Base-by-base conservation (phyloP, 2,329 filamentous ascomycete species). In the Pseudogymnoascus sp. region DNA sequence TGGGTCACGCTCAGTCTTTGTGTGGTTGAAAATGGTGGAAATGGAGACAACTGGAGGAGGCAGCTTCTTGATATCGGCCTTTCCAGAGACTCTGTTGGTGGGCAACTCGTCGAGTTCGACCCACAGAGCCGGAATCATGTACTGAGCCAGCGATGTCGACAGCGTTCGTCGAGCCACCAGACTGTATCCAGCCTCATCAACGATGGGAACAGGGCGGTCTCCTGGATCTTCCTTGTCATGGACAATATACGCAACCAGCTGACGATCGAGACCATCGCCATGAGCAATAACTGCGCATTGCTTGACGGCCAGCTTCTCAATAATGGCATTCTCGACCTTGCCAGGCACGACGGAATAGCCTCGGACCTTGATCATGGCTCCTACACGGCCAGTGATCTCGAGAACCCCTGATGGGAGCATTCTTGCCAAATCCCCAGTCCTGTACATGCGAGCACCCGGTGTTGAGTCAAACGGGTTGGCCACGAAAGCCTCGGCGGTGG, bases 281-380 rank as follows among this genome's bases (percentile, higher is more conserved):
- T 88, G 81, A n/a, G 87, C 83, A 20, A 88, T 75, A 0, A 93
- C 87, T 1, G 86, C 87, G 65, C 88, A 91, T 57, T 86, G 82
- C 1, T 81, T 83, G 59, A 92, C 87, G 11, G 87, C 87, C 33
- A 92, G 75, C 65, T 89, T 79, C 66, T 84, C 82, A 61, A 86
- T 78, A 62, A 92, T 88, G 5, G 85, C 84, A 66, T 85, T 87
- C 70, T 92, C 87, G 1, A 72, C 65, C 43, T 96, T 92, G 0
- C 88, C 89, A 66, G 95, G 89, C 67, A 96, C 92, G 2, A 97
- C 80, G 6, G 92, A 81, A 71, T 96, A 92, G 0, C 92, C 92
- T 30, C 92, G 85, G 5, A 96, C 79, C 72, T 97, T 97, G 65
- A 96, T 86, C 73, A 96, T 92, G 60, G 95, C 90, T 69, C 96